Evolutionary conservation across 192 early-diverging fungal species (phyloP).

Genomic region (Spinellus fusiger): DNA sequence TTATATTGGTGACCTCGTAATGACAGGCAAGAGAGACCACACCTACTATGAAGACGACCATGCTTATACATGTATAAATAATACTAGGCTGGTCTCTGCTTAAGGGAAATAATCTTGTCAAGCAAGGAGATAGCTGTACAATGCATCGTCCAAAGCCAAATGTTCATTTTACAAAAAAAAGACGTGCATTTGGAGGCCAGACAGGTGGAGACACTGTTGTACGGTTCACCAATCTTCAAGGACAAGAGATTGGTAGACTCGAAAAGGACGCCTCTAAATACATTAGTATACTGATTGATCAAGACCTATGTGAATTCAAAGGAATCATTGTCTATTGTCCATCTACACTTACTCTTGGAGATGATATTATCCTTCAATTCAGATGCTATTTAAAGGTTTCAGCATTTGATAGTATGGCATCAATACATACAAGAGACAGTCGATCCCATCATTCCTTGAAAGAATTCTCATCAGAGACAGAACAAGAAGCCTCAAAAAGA

Average conservation of each 20-base stretch:
- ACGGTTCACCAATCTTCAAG: constrained; percentile 31
- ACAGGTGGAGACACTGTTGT: constrained; percentile 41
- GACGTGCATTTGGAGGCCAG: not conserved
- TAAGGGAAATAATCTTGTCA: constrained; percentile 32
- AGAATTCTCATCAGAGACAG: not conserved
- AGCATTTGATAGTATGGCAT: not conserved
- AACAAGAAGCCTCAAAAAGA: constrained; percentile 4
- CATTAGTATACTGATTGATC: constrained; percentile 44
- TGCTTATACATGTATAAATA: constrained; percentile 3
- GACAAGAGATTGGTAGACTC: constrained; percentile 43
- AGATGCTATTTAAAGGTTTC: constrained; percentile 34
- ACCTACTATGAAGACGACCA: not conserved
- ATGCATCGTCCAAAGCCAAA: constrained; percentile 30
- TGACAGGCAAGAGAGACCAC: constrained; percentile 1
- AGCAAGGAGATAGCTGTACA: constrained; percentile 29
- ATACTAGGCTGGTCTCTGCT: constrained; percentile 36
- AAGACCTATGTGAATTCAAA: constrained; percentile 37
- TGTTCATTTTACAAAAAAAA: constrained; percentile 18
- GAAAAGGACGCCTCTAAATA: constrained; percentile 33
- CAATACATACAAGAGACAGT: not conserved
- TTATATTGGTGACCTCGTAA: constrained; percentile 21
- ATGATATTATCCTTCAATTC: constrained; percentile 40
- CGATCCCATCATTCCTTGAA: not conserved
- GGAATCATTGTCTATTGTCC: constrained; percentile 36
- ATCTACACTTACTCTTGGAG: constrained; percentile 25